phyloP scores from a whole-genome alignment of 208 protist genomes.

The Leishmania gerbilli region DNA sequence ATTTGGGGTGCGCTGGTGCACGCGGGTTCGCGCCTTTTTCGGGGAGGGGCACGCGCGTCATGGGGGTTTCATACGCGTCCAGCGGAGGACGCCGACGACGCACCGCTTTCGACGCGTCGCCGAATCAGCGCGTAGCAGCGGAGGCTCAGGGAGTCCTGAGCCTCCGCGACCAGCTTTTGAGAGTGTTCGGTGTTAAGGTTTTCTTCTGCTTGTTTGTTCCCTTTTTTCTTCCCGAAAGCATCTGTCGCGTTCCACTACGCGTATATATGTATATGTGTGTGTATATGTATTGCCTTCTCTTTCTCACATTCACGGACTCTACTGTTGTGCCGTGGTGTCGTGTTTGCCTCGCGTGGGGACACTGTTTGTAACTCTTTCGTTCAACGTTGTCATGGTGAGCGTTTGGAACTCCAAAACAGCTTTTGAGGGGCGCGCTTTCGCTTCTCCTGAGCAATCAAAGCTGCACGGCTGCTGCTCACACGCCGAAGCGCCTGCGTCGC shows the following conservation, averaged over 20 bases:
- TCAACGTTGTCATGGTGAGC: background rate
- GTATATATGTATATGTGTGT: background rate
- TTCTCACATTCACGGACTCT: background rate
- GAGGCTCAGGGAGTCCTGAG: background rate
- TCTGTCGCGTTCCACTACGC: background rate
- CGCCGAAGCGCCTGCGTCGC: too few relatives aligned
- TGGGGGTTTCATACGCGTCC: constrained; percentile 2
- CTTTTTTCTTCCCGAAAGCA: background rate
- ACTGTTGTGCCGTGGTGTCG: background rate
- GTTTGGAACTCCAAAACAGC: background rate
- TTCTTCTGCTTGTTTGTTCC: background rate
- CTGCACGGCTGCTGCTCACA: background rate
- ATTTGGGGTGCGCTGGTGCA: constrained; percentile 52
- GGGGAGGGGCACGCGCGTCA: constrained; percentile 18
- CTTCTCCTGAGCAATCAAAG: background rate
- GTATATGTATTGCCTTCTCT: background rate
- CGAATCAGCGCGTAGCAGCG: constrained; percentile 30
- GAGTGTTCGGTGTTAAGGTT: background rate
- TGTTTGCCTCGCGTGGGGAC: background rate
- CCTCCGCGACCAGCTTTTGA: background rate
- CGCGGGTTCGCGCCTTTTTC: constrained; percentile 42
- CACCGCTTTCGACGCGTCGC: constrained; percentile 30
- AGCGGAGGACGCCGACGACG: background rate
- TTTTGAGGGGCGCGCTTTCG: background rate
- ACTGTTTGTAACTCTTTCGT: background rate